Conservation (phyloP, 345 rosid species). For the Syzygium aqueum region DNA sequence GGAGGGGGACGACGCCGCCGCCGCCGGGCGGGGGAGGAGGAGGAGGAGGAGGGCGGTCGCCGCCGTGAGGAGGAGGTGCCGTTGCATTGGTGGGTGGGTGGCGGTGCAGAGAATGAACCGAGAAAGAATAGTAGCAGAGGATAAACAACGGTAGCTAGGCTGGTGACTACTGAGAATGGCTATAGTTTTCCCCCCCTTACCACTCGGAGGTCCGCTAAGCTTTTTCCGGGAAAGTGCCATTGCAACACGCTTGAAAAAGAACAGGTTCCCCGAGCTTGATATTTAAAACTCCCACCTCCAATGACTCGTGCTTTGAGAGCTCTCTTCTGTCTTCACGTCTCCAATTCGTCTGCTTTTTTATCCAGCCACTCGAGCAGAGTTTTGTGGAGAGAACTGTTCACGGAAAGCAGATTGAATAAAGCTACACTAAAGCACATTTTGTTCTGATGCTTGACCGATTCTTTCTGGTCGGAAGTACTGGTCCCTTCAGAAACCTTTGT, state of each 20-base stretch:
- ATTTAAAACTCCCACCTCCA: too few relatives aligned
- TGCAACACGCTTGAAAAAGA: not conserved
- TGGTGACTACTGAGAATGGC: too few relatives aligned
- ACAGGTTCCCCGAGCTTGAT: too few relatives aligned
- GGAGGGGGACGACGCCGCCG: not conserved
- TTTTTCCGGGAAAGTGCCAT: accelerated
- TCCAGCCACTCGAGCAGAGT: too few relatives aligned
- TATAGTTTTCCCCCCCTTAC: not conserved
- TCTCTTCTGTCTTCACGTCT: too few relatives aligned
- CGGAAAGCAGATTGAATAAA: too few relatives aligned
- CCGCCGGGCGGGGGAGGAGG: not conserved
- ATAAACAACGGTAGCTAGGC: too few relatives aligned
- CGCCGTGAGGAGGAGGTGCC: not conserved
- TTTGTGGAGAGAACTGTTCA: too few relatives aligned
- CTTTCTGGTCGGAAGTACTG: not conserved
- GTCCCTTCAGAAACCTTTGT: not conserved
- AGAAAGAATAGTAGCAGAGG: accelerated
- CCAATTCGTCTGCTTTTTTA: too few relatives aligned
- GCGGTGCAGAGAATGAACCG: not conserved
- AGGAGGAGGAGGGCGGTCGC: not conserved
- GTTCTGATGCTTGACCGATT: not conserved
- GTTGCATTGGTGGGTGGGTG: not conserved
- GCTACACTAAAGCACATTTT: too few relatives aligned
- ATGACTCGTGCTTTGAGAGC: not conserved
- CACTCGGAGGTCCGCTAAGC: not conserved